Evolutionary conservation across 257 asterid genomes (phyloP).

Genomic region (Solanum paucissectum): DNA sequence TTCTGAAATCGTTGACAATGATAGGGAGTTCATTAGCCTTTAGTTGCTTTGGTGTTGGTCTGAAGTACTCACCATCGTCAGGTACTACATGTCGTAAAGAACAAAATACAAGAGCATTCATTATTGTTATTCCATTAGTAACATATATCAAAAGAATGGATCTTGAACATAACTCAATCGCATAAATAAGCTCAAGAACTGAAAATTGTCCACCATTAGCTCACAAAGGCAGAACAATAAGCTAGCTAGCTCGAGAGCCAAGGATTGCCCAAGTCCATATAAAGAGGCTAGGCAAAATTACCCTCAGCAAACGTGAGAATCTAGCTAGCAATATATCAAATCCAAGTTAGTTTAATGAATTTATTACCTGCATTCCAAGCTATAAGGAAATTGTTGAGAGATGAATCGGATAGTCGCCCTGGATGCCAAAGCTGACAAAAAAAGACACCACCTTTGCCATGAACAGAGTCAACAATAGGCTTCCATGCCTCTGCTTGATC

Average conservation of each 20-base stretch:
- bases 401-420: background rate
- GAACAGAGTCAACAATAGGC: background rate
- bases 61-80: background rate
- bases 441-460: background rate
- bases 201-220: background rate
- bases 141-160: background rate
- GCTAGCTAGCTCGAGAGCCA: background rate
- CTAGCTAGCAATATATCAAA: background rate
- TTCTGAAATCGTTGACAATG: background rate
- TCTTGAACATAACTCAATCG: background rate
- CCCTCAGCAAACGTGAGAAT: background rate
- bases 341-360: background rate
- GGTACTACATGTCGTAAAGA: background rate
- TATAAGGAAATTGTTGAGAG: background rate
- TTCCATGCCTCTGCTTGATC: background rate
- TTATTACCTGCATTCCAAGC: background rate
- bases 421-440: slow-evolving; percentile 1
- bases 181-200: background rate
- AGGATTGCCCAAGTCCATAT: background rate
- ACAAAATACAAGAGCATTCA: background rate
- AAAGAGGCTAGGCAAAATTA: background rate
- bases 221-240: background rate
- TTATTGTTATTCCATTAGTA: background rate
- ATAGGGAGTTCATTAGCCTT: background rate
- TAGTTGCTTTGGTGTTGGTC: background rate